Conservation (phyloP, 371 early-diverging fungal genomes). For the Mucor plumbeus region DNA sequence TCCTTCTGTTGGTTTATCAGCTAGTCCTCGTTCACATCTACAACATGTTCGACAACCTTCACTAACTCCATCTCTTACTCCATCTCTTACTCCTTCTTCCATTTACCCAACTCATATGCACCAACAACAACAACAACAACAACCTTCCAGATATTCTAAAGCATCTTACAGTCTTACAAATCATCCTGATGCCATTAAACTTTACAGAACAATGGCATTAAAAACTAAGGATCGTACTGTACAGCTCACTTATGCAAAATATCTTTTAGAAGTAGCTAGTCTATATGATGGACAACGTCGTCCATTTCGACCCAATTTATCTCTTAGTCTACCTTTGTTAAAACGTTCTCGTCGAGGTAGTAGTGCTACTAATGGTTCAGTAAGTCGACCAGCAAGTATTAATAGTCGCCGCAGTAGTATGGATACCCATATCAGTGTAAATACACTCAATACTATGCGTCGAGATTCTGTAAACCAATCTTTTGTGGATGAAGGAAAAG, state of each 20-base stretch:
- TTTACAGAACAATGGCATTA: conserved; percentile 77
- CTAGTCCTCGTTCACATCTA: not conserved
- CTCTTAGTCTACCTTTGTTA: conserved; percentile 11
- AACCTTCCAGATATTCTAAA: conserved; percentile 35
- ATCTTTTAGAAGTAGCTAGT: conserved; percentile 64
- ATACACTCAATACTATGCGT: conserved; percentile 1
- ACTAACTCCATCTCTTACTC: conserved; percentile 21
- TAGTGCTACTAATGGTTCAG: not conserved
- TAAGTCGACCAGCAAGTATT: conserved; percentile 13
- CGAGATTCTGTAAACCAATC: conserved; percentile 7
- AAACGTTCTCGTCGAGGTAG: conserved; percentile 8
- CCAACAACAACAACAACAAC: conserved; percentile 7
- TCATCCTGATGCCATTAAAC: conserved; percentile 61
- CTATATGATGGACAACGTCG: conserved; percentile 29
- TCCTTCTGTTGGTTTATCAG: not conserved
- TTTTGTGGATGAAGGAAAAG: not conserved
- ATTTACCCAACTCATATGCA: not conserved
- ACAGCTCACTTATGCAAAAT: conserved; percentile 87
- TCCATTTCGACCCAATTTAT: conserved; percentile 16
- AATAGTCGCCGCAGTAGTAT: conserved; percentile 27
- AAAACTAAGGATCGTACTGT: conserved; percentile 77
- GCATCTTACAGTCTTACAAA: conserved; percentile 66
- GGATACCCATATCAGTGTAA: conserved; percentile 16
- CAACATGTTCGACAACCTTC: conserved; percentile 6
- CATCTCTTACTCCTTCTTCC: conserved; percentile 21